Evolutionary conservation across 1,284 basidiomycete genomes (phyloP).

Genomic region (Papiliotrema laurentii): DNA sequence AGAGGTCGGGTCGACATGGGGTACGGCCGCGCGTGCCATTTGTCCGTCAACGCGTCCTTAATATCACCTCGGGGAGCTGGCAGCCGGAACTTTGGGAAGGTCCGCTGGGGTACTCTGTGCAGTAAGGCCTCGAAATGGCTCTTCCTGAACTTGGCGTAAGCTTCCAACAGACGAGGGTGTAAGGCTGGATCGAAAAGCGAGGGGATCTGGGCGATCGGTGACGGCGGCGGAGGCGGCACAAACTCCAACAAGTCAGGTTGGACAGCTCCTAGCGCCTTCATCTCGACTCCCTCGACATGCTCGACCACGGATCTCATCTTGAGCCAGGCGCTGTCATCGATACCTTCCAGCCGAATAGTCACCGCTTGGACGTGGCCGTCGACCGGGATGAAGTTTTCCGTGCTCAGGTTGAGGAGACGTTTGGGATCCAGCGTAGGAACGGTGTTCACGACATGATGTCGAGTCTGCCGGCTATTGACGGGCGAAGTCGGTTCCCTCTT

Average conservation of each 20-base stretch:
- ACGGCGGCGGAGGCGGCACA: not conserved
- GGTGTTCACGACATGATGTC: not conserved
- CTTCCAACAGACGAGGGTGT: conserved; percentile 10
- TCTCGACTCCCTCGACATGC: conserved; percentile 24
- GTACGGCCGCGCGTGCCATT: conserved; percentile 36
- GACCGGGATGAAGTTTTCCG: conserved; percentile 25
- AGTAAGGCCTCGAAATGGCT: conserved; percentile 21
- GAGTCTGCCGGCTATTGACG: not conserved
- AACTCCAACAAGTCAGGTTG: conserved; percentile 22
- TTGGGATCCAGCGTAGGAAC: not conserved
- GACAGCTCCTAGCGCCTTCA: conserved; percentile 17
- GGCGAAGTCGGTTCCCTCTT: not conserved
- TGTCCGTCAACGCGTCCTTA: conserved; percentile 31
- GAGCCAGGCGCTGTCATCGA: conserved; percentile 31
- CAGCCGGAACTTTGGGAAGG: conserved; percentile 10
- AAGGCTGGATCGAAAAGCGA: not conserved
- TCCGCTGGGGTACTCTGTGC: conserved; percentile 2
- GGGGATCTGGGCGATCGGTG: not conserved
- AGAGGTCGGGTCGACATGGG: conserved; percentile 37
- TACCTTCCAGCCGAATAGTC: conserved; percentile 30
- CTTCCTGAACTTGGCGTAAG: conserved; percentile 19
- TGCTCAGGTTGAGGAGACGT: conserved; percentile 30
- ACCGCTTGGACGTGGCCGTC: conserved; percentile 26
- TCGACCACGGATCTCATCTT: conserved; percentile 28
- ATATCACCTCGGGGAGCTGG: conserved; percentile 9